Percentiles rank a stretch among this genome's conserved stretches.
phyloP scores from a whole-genome alignment of 345 rosid species.

The Carallia brachiata region DNA sequence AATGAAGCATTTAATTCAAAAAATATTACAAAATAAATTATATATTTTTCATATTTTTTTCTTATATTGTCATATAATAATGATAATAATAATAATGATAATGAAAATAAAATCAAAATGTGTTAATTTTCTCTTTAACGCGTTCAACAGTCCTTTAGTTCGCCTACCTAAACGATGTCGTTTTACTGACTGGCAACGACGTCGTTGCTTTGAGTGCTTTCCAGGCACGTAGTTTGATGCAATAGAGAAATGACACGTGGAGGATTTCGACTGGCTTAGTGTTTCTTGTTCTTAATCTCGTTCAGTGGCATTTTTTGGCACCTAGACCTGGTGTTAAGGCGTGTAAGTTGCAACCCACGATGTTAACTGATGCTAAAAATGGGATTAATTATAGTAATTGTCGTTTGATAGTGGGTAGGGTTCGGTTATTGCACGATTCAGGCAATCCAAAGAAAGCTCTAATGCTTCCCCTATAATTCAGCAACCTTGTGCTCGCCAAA shows the following conservation, averaged over 20 bases:
- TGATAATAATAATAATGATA: no score
- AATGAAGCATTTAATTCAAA: no score
- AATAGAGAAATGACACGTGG: not conserved
- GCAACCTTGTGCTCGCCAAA: no score
- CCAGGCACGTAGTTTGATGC: not conserved
- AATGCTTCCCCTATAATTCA: no score
- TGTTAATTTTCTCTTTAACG: no score
- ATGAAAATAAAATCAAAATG: no score
- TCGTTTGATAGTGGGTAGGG: not conserved
- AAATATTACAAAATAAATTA: no score
- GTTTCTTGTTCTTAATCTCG: not conserved
- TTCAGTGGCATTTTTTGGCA: not conserved
- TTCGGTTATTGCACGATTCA: not conserved
- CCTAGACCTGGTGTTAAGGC: not conserved
- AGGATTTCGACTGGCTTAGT: not conserved
- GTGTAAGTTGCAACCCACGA: not conserved
- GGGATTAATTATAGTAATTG: not conserved
- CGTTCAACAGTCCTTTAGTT: constrained; percentile 6
- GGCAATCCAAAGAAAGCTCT: no score
- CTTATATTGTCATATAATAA: no score
- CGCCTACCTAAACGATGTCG: not conserved
- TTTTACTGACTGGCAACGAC: not conserved
- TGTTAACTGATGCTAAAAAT: not conserved
- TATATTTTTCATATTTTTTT: no score
- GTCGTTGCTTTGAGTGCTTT: no score